Conservation (phyloP, 2,329 filamentous ascomycete species). For the Hortaea werneckii region DNA sequence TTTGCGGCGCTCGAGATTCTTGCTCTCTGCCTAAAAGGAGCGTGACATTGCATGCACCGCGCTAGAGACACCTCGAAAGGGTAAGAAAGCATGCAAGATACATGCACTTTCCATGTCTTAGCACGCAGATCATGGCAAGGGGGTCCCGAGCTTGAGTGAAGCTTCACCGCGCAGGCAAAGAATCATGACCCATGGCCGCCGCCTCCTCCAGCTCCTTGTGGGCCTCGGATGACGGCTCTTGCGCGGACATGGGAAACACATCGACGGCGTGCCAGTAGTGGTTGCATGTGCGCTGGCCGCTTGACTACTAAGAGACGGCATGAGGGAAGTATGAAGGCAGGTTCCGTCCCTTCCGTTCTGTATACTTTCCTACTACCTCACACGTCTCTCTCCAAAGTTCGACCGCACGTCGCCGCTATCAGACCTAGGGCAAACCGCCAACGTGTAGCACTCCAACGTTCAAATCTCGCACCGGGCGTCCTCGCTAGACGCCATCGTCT, state of each 20-base stretch:
- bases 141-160: not conserved
- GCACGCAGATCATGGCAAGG: not conserved
- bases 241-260: too few relatives aligned
- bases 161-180: not conserved
- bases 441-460: not conserved
- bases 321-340: not conserved
- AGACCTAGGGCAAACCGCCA: not conserved
- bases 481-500: not conserved
- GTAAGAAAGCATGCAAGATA: not conserved
- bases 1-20: not conserved
- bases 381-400: too few relatives aligned
- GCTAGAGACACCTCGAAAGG: not conserved
- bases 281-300: not conserved
- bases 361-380: not conserved
- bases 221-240: too few relatives aligned
- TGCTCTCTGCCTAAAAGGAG: not conserved
- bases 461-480: not conserved
- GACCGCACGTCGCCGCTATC: not conserved
- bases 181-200: not conserved
- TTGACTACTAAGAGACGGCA: not conserved
- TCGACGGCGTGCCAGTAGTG: not conserved
- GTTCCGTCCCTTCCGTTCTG: not conserved
- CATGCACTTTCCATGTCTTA: not conserved
- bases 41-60: not conserved
- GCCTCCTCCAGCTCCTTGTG: too few relatives aligned